phyloP scores from a whole-genome alignment of 257 asterid genomes.

The Solanum pennellii region DNA sequence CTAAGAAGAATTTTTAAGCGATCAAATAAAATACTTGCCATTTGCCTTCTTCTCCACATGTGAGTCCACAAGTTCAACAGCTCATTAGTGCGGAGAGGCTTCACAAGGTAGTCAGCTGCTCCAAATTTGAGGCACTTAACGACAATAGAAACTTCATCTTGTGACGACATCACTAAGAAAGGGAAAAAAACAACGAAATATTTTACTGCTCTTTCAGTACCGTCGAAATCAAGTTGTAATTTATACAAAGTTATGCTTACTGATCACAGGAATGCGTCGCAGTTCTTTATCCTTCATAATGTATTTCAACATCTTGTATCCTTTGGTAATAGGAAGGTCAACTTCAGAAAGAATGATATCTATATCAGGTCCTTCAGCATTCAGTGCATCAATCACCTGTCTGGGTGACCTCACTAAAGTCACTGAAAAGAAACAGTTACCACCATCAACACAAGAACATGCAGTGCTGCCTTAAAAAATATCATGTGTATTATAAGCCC shows the following conservation, averaged over 20 bases:
- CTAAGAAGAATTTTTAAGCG: not conserved
- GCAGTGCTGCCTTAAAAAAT: not conserved
- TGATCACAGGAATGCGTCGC: constrained; percentile 83
- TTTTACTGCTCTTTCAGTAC: not conserved
- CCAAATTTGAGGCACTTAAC: constrained; percentile 90
- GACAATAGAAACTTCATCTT: constrained; percentile 73
- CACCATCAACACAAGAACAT: not conserved
- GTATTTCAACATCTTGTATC: constrained; percentile 58
- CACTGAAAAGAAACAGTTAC: constrained; percentile 34
- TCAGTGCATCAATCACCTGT: constrained; percentile 85
- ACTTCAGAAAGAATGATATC: constrained; percentile 88
- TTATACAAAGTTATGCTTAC: constrained; percentile 27
- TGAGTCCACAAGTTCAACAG: constrained; percentile 98
- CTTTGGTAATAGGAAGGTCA: constrained; percentile 88
- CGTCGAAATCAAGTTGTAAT: not conserved
- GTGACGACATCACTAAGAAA: constrained; percentile 87
- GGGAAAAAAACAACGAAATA: not conserved
- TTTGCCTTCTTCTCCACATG: constrained; percentile 97
- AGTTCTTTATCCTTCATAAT: constrained; percentile 73
- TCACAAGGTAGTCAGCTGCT: constrained; percentile 98
- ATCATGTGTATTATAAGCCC: not conserved
- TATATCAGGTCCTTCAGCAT: constrained; percentile 80
- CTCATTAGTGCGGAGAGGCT: constrained; percentile 93
- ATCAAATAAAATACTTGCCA: constrained; percentile 26
- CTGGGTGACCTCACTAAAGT: constrained; percentile 85